A percentile compares a stretch with the other conserved stretches of the same genome.
Conservation (phyloP, 2,329 filamentous ascomycete species). For the Aspergillus ochraceoroseus region DNA sequence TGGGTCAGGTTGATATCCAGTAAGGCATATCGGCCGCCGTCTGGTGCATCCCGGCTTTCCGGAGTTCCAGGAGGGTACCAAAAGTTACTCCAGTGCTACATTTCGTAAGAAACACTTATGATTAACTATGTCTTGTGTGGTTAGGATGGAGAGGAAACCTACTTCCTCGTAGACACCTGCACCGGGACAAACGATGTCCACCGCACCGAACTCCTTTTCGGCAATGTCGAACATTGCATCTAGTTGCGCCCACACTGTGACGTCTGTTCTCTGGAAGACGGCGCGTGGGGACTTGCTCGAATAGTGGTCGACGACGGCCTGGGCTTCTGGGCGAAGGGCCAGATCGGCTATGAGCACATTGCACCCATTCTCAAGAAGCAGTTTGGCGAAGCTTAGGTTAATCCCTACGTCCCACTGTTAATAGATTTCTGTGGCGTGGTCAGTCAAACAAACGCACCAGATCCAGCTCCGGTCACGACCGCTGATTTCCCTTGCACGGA, state of each 20-base stretch:
- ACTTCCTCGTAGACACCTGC: slow-evolving; percentile 45
- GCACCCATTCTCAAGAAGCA: slow-evolving; percentile 44
- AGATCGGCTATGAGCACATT: slow-evolving; percentile 47
- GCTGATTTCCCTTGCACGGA: slow-evolving; percentile 47
- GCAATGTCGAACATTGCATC: slow-evolving; percentile 49
- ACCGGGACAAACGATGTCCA: slow-evolving; percentile 47
- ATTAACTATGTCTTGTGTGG: neutral
- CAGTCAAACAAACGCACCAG: slow-evolving; percentile 37
- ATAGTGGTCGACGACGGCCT: slow-evolving; percentile 40
- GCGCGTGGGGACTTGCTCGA: slow-evolving; percentile 30
- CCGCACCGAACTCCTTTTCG: slow-evolving; percentile 45
- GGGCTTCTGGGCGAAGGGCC: slow-evolving; percentile 43
- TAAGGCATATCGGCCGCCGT: slow-evolving; percentile 42
- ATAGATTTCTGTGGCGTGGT: neutral
- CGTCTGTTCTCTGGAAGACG: slow-evolving; percentile 47
- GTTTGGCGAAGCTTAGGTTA: slow-evolving; percentile 43
- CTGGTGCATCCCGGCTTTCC: slow-evolving; percentile 40
- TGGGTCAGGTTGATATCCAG: slow-evolving; percentile 52
- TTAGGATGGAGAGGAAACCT: neutral
- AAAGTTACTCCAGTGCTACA: slow-evolving; percentile 47
- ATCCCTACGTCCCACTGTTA: slow-evolving; percentile 31
- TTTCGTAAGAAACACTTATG: no score
- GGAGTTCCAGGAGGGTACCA: slow-evolving; percentile 47
- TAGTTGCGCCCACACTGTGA: slow-evolving; percentile 49
- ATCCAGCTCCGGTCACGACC: slow-evolving; percentile 53